Base-by-base conservation (phyloP, 805 yeast genomes). In the Kodamaea kaohsiungensis region DNA sequence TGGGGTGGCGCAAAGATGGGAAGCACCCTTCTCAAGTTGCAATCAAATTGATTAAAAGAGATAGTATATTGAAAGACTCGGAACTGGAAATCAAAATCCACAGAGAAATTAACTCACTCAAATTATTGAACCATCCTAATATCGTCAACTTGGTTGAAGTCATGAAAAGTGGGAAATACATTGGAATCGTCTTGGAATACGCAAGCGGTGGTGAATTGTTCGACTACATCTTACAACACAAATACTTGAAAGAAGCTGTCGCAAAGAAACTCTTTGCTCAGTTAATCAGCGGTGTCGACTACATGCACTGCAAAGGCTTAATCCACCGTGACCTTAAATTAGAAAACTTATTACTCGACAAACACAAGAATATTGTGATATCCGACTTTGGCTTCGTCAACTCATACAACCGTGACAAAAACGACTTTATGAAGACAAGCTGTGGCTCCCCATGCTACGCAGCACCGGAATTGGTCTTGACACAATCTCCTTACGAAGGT, bases 361-460 rank as follows among this genome's bases (percentile, higher is more conserved):
- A 89, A 65, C 91, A 90, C 72, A 89, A 87, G 65, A 91, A 91
- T 69, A 83, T 91, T 56, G 80, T 91, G 49, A 90, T 91, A 52
- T 87, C 96, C 15, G 98, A 91, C 72, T 91, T 91, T 69, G 98
- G 98, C 0, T 95, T 95, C 71, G 99, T 96, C 38, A 95, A 95
- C 71, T 87, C 93, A 27, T 95, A 86, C 72, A 73, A 72, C 48
- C 71, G 72, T 37, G 80, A 78, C 17, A 80, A 71, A 53, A 68
- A 80, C 59, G 97, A 91, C 67, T 74, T 90, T 46, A 95, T 93
- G 98, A 86, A 86, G 66, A 93, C 98, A 1, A 84, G 92, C 38
- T 93, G 99, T 70, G 99, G 99, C 1, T 90, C 97, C 2, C 99
- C 99, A 0, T 93, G 99, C 69, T 93, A 93, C 70, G 99, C 99